phyloP scores from a whole-genome alignment of 306 rosid genomes.

The Acacia melanoxylon region DNA sequence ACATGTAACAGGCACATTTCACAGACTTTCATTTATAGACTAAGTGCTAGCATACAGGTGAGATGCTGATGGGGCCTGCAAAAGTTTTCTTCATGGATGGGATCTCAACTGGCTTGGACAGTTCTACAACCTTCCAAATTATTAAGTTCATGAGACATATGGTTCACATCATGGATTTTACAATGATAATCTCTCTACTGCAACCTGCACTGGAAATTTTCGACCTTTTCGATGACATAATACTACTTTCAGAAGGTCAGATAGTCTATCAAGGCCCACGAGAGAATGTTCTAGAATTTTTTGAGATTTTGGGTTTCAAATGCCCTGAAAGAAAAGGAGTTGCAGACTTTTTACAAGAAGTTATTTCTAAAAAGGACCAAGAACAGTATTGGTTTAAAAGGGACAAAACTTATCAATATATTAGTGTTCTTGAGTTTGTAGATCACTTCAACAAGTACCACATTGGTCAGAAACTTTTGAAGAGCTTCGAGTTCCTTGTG shows the following conservation, averaged over 20 bases:
- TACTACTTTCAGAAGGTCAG: conserved; percentile 69
- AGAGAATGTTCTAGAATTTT: conserved; percentile 51
- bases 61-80: conserved; percentile 80
- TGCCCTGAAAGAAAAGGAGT: conserved; percentile 77
- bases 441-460: conserved; percentile 41
- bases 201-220: conserved; percentile 79
- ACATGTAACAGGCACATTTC: background rate
- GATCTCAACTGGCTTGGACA: conserved; percentile 78
- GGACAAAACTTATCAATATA: conserved; percentile 51
- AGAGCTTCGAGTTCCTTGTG: conserved; percentile 54
- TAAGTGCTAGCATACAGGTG: conserved; percentile 49
- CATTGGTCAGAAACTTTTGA: conserved; percentile 42
- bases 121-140: conserved; percentile 73
- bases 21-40: background rate
- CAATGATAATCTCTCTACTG: conserved; percentile 72
- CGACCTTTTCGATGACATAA: conserved; percentile 68
- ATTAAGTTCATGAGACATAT: conserved; percentile 62
- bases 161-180: conserved; percentile 61
- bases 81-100: conserved; percentile 75
- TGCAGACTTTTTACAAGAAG: conserved; percentile 74
- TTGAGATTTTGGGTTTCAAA: conserved; percentile 61
- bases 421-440: conserved; percentile 51
- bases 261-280: conserved; percentile 78
- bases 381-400: conserved; percentile 66
- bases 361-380: conserved; percentile 76